Evolutionary conservation across 2,329 filamentous ascomycete genomes (phyloP).

Genomic region (Emericellopsis cladophorae): DNA sequence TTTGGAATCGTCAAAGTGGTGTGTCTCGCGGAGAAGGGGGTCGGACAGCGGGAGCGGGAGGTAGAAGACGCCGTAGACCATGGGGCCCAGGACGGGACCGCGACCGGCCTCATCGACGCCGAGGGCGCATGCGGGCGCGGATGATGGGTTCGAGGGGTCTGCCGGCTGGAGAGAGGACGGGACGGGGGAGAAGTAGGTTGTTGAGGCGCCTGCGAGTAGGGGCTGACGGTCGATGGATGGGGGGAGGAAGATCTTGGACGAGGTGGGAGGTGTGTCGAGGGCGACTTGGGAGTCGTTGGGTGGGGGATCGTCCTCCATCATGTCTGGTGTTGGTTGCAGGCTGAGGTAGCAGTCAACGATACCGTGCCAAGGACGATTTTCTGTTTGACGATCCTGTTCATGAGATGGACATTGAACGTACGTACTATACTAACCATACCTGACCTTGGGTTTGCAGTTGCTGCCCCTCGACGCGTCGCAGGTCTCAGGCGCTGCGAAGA

Average conservation of each 20-base stretch:
- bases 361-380: too few relatives aligned
- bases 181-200: slow-evolving; percentile 58
- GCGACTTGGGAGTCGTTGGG: slow-evolving; percentile 12
- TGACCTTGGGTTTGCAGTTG: too few relatives aligned
- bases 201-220: slow-evolving; percentile 54
- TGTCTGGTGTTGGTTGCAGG: not conserved
- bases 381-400: too few relatives aligned
- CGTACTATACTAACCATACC: too few relatives aligned
- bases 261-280: not conserved
- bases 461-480: too few relatives aligned
- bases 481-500: too few relatives aligned
- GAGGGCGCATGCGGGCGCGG: slow-evolving; percentile 48
- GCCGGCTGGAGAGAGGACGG: slow-evolving; percentile 45
- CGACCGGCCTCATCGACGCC: slow-evolving; percentile 91
- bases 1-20: slow-evolving; percentile 94
- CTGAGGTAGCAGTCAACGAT: too few relatives aligned
- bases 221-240: slow-evolving; percentile 49
- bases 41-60: slow-evolving; percentile 62
- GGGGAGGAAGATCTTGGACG: slow-evolving; percentile 40
- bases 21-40: slow-evolving; percentile 61
- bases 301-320: slow-evolving; percentile 27
- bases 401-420: too few relatives aligned
- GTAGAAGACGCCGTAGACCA: slow-evolving; percentile 61
- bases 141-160: slow-evolving; percentile 17
- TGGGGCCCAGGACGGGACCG: slow-evolving; percentile 78